Evolutionary conservation across 2,329 filamentous ascomycete species (phyloP).

Genomic region (Phyllachora maydis): DNA sequence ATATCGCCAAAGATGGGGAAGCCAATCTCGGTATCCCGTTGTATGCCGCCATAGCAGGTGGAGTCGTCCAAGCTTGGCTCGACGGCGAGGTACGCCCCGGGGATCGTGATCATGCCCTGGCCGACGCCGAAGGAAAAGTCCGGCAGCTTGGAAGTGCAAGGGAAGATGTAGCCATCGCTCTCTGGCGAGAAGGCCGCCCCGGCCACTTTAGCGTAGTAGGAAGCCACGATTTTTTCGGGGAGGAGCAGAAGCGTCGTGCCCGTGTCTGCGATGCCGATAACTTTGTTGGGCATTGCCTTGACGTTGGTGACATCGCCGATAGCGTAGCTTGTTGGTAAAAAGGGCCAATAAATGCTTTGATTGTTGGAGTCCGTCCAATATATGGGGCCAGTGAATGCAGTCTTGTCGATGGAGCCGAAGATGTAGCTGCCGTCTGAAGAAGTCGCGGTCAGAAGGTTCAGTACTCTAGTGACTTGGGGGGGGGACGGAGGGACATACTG

Average conservation of each 20-base stretch:
- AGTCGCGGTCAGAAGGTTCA: too few relatives aligned
- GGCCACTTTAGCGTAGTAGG: constrained; percentile 16
- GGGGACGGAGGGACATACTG: too few relatives aligned
- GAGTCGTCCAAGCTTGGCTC: constrained; percentile 1
- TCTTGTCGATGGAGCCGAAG: constrained; percentile 32
- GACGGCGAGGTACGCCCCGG: constrained; percentile 11
- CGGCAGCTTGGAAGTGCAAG: constrained; percentile 12
- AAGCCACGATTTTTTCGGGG: constrained; percentile 12
- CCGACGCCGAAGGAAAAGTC: constrained; percentile 14
- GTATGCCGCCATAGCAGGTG: constrained; percentile 14
- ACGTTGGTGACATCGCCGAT: constrained; percentile 23
- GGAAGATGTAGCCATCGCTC: constrained; percentile 15
- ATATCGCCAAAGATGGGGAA: constrained; percentile 11
- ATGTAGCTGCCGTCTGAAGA: constrained; percentile 16
- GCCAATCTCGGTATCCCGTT: constrained; percentile 8
- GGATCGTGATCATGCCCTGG: constrained; percentile 4
- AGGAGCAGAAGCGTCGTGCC: constrained; percentile 20
- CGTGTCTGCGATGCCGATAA: constrained; percentile 16
- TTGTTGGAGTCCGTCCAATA: constrained; percentile 26
- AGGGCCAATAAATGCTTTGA: constrained; percentile 32
- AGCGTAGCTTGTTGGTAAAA: constrained; percentile 25
- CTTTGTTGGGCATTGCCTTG: constrained; percentile 9
- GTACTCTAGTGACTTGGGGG: too few relatives aligned
- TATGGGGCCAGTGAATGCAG: constrained; percentile 30
- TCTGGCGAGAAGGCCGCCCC: constrained; percentile 16